Base-by-base conservation (phyloP, 768 basidiomycete genomes). In the Boletus eberwhitei region DNA sequence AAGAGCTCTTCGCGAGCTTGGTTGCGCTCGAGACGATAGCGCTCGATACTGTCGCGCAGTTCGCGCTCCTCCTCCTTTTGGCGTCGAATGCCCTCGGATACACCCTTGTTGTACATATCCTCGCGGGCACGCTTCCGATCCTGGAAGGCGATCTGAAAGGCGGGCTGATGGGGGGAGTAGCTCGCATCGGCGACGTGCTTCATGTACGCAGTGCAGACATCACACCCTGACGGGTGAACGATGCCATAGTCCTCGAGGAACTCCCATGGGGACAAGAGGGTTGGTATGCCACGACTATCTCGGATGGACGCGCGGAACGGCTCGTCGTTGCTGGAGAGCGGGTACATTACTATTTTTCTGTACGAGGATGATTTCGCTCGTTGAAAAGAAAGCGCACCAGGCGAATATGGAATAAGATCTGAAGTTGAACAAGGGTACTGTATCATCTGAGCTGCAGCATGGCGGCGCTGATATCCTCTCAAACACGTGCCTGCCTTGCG, bases 131-230 rank as follows among this genome's bases (percentile, higher is more conserved):
- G 66, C 60, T 75, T 72, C 46, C 73, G 69, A 49, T 74, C 72
- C 57, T 72, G 68, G 50, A 75, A 67, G 0, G 76, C 76, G 55
- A 68, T 67, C 59, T 77, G 71, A 58, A 77, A 73, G 8, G 74
- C 73, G 24, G 72, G 64, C 48, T 73, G 71, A 44, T 70, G 65
- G 24, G 65, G 68, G 41, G 69, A 73, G 57, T 73, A 71, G 57
- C 66, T 74, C 22, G 74, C 73, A 49, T 73, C 74, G 13, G 71
- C 69, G 55, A 75, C 62, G 54, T 77, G 75, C 49, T 71, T 68
- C 68, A 73, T 75, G 59, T 76, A 77, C 12, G 67, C 63, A 7
- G 69, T 57, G 55, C 75, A 77, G 14, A 67, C 62, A 19, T 65
- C 67, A 61, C 75, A 77, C 55, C 71, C 76, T 1, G 71, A 67